A percentile compares a stretch with the other conserved stretches of the same genome.
Evolutionary conservation across 768 basidiomycete genomes (phyloP).

Genomic region (Porphyrellus cyaneotinctus): DNA sequence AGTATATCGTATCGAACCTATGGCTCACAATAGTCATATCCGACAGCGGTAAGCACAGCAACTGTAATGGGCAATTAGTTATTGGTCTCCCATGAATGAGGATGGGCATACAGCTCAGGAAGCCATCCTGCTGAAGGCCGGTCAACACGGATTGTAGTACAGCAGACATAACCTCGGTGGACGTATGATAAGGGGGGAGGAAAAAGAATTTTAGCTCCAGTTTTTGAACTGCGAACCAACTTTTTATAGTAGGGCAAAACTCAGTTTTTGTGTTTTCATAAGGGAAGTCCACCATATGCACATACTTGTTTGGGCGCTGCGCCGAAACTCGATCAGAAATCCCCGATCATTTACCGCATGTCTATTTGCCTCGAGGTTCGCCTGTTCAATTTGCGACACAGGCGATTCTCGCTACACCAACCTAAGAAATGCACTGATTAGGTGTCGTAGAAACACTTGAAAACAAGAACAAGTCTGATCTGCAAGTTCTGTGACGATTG

Average conservation of each 20-base stretch:
- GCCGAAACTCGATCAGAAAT: too few relatives aligned
- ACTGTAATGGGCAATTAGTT: neutral
- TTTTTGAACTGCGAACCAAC: neutral
- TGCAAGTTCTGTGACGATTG: too few relatives aligned
- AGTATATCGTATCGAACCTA: neutral
- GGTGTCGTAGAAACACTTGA: too few relatives aligned
- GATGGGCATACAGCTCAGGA: neutral
- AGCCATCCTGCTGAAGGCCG: neutral
- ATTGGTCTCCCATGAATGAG: neutral
- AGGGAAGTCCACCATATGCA: too few relatives aligned
- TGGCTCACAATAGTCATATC: neutral
- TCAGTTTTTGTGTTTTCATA: too few relatives aligned
- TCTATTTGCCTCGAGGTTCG: too few relatives aligned
- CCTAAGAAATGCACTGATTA: too few relatives aligned
- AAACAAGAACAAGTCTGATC: too few relatives aligned
- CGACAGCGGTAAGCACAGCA: neutral
- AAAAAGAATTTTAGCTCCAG: neutral
- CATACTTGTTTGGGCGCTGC: too few relatives aligned
- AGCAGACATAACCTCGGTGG: neutral
- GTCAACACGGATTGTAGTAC: neutral
- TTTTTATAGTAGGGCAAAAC: neutral
- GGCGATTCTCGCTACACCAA: too few relatives aligned
- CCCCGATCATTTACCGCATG: too few relatives aligned
- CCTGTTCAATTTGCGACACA: too few relatives aligned
- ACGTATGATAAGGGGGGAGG: neutral